These are phyloP conservation scores for Scalesia atractyloides DNA, from an alignment of 129 eudicot genomes.

Conservation along the genomic window DNA sequence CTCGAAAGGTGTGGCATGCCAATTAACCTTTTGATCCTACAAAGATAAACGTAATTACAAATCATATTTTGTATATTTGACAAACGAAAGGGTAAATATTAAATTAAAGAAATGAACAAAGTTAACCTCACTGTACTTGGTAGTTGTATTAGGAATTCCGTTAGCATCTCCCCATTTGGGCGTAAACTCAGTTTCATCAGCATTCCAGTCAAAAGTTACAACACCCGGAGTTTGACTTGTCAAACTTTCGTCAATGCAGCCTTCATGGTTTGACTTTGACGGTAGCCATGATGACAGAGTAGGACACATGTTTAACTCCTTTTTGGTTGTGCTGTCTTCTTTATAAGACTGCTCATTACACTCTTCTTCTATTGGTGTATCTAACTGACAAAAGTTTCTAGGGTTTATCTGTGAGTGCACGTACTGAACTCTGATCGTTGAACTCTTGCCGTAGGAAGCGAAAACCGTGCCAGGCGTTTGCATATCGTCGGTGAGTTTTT, in stretches of 20 bases:
- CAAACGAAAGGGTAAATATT: background rate
- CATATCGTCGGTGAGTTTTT: slow-evolving; percentile 70
- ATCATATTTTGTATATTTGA: background rate
- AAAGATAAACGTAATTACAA: background rate
- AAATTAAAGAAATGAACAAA: background rate
- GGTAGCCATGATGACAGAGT: slow-evolving; percentile 61
- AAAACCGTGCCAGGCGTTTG: slow-evolving; percentile 96
- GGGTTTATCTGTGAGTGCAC: slow-evolving; percentile 57
- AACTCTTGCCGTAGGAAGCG: slow-evolving; percentile 56
- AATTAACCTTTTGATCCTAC: slow-evolving; percentile 88
- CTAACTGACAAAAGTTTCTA: slow-evolving; percentile 35
- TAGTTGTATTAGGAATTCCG: slow-evolving; percentile 86
- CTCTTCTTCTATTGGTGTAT: slow-evolving; percentile 41
- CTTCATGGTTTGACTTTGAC: slow-evolving; percentile 36
- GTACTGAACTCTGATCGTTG: slow-evolving; percentile 70
- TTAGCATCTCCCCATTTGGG: slow-evolving; percentile 73
- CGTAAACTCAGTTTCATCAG: slow-evolving; percentile 46
- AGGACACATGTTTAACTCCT: slow-evolving; percentile 41
- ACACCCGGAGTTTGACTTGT: slow-evolving; percentile 52
- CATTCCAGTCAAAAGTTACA: slow-evolving; percentile 72
- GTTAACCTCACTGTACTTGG: slow-evolving; percentile 79
- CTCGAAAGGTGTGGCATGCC: slow-evolving; percentile 97
- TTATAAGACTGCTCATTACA: slow-evolving; percentile 22
- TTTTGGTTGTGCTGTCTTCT: slow-evolving; percentile 24
- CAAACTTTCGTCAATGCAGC: slow-evolving; percentile 18